A percentile compares a stretch with the other conserved stretches of the same genome.
Conservation (phyloP, 148 eudicot genomes). For the Rhododendron simsii region DNA sequence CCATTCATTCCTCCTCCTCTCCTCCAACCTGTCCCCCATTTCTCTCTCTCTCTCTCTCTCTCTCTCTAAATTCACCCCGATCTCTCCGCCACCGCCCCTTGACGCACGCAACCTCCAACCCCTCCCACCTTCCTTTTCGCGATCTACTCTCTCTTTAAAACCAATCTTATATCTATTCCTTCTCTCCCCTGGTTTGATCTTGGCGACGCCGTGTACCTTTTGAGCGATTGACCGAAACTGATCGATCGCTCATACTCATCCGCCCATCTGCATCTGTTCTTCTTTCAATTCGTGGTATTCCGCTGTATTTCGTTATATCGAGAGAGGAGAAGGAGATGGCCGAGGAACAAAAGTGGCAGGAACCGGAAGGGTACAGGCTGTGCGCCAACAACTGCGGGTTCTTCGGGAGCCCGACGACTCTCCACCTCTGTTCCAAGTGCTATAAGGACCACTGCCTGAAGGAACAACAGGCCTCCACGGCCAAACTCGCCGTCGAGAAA, state of each 20-base stretch:
- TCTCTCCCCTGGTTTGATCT: not conserved
- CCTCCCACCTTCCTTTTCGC: not conserved
- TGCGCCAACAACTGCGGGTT: slow-evolving; percentile 51
- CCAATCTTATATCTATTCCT: not conserved
- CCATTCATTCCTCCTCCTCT: not conserved
- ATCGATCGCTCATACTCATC: slow-evolving; percentile 8
- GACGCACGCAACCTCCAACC: slow-evolving; percentile 1
- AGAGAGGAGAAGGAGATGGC: slow-evolving; percentile 13
- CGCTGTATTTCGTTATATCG: not conserved
- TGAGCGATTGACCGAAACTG: slow-evolving; percentile 5
- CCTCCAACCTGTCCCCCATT: not conserved
- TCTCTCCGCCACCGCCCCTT: slow-evolving; percentile 11
- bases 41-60: not conserved
- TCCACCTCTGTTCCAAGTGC: slow-evolving; percentile 41
- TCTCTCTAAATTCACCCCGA: not conserved
- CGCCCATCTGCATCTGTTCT: not conserved
- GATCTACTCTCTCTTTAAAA: not conserved
- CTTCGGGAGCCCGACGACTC: slow-evolving; percentile 36
- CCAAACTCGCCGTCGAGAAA: slow-evolving; percentile 17
- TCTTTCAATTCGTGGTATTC: not conserved
- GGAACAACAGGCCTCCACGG: slow-evolving; percentile 15
- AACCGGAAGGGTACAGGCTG: slow-evolving; percentile 16
- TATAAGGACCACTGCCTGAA: slow-evolving; percentile 28
- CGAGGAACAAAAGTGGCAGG: slow-evolving; percentile 21
- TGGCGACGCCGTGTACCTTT: not conserved